These are phyloP conservation scores for Cercospora sojina DNA, from an alignment of 2,329 filamentous ascomycete genomes.

Conservation along the genomic window DNA sequence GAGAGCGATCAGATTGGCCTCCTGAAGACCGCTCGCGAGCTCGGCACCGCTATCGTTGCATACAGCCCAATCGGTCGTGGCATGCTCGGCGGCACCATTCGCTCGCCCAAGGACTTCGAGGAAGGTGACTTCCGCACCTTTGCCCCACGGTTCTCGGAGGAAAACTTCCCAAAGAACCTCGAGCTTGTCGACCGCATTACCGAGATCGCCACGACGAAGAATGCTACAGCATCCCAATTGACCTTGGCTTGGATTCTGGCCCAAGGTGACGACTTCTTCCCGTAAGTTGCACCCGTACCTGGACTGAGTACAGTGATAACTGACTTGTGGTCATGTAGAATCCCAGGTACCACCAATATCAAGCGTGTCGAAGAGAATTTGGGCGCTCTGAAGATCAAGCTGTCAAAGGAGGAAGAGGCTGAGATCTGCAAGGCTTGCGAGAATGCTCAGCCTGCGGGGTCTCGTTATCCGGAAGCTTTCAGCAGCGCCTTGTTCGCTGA, in stretches of 20 bases:
- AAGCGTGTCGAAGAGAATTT: constrained; percentile 50
- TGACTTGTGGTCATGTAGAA: constrained; percentile 8
- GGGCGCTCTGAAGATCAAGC: constrained; percentile 38
- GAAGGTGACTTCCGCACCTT: constrained; percentile 50
- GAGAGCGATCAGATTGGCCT: constrained; percentile 54
- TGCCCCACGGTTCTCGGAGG: constrained; percentile 52
- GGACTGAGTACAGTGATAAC: not conserved
- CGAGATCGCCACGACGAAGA: constrained; percentile 55
- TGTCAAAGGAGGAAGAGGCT: constrained; percentile 40
- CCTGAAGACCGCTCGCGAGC: constrained; percentile 56
- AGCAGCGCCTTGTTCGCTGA: constrained; percentile 41
- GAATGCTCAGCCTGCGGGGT: constrained; percentile 38
- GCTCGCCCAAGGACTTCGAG: constrained; percentile 49
- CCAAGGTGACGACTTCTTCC: constrained; percentile 58
- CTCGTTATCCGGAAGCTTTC: constrained; percentile 43
- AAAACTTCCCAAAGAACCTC: constrained; percentile 58
- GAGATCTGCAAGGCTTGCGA: constrained; percentile 41
- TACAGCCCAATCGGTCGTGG: constrained; percentile 62
- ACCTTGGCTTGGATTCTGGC: constrained; percentile 63
- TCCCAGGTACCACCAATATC: constrained; percentile 53
- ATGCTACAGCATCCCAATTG: constrained; percentile 57
- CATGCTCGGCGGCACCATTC: constrained; percentile 54
- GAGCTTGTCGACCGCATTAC: constrained; percentile 53
- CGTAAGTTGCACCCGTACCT: constrained; percentile 30
- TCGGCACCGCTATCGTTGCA: constrained; percentile 58